Conservation (phyloP, 2,329 filamentous ascomycete genomes). For the Tolypocladium inflatum region DNA sequence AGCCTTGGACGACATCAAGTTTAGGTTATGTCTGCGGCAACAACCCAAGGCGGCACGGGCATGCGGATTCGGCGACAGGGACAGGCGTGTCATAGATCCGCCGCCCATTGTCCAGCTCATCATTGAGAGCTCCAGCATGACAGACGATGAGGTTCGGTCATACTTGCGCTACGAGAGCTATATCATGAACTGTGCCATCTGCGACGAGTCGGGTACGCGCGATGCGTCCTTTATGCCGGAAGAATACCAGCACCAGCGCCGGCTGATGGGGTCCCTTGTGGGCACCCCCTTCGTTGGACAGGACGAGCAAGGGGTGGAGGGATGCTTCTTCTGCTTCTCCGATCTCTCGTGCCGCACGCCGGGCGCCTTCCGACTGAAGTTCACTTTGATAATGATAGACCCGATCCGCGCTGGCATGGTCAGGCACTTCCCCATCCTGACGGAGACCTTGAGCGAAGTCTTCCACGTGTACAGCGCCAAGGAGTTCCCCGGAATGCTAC, state of each 20-base stretch:
- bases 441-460: constrained; percentile 51
- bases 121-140: constrained; percentile 47
- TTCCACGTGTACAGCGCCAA: constrained; percentile 78
- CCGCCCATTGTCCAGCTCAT: constrained; percentile 71
- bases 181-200: constrained; percentile 69
- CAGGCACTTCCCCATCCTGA: constrained; percentile 38
- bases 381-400: constrained; percentile 64
- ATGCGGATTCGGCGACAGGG: constrained; percentile 75
- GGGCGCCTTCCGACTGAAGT: constrained; percentile 65
- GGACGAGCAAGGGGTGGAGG: constrained; percentile 63
- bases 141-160: constrained; percentile 41
- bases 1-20: constrained; percentile 13
- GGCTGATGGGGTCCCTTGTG: constrained; percentile 72
- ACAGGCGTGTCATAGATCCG: constrained; percentile 73
- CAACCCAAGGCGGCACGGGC: constrained; percentile 70
- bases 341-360: constrained; percentile 73
- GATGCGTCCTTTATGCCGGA: constrained; percentile 65
- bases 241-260: constrained; percentile 61
- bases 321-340: constrained; percentile 80
- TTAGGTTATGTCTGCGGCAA: constrained; percentile 50
- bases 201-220: constrained; percentile 55
- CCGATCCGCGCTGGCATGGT: constrained; percentile 40
- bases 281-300: constrained; percentile 67
- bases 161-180: constrained; percentile 53
- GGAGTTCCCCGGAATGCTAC: constrained; percentile 77